phyloP scores from a whole-genome alignment of 306 rosid species.

The Calophaca sinica region DNA sequence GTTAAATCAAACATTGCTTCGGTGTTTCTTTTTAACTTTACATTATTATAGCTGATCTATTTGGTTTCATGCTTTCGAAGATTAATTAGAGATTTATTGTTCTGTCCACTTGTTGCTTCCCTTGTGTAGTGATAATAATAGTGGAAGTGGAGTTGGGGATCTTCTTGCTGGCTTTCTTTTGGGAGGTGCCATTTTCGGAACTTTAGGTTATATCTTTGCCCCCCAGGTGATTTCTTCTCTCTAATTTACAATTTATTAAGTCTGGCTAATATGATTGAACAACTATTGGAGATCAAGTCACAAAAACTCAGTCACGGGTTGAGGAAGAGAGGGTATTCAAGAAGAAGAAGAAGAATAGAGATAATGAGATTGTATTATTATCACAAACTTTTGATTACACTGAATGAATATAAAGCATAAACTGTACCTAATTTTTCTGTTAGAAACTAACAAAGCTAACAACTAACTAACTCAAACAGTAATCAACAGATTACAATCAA shows the following conservation, averaged over 20 bases:
- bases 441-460: no score
- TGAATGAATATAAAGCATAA: no score
- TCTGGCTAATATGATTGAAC: slow-evolving; percentile 15
- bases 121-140: slow-evolving; percentile 62
- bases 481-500: no score
- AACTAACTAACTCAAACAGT: no score
- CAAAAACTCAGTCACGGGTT: no score
- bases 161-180: slow-evolving; percentile 83
- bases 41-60: not conserved
- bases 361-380: no score
- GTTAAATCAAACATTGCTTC: slow-evolving; percentile 12
- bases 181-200: slow-evolving; percentile 88
- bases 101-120: slow-evolving; percentile 35
- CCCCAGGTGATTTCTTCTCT: slow-evolving; percentile 76
- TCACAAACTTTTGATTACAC: no score
- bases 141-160: slow-evolving; percentile 76
- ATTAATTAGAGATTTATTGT: not conserved
- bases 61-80: slow-evolving; percentile 26
- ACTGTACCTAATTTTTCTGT: no score
- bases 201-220: slow-evolving; percentile 81
- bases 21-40: slow-evolving; percentile 9
- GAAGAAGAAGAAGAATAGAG: no score
- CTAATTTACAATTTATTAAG: slow-evolving; percentile 20
- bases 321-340: no score
- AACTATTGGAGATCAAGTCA: no score